Conservation (phyloP, 257 asterid species). For the Buddleja alternifolia region DNA sequence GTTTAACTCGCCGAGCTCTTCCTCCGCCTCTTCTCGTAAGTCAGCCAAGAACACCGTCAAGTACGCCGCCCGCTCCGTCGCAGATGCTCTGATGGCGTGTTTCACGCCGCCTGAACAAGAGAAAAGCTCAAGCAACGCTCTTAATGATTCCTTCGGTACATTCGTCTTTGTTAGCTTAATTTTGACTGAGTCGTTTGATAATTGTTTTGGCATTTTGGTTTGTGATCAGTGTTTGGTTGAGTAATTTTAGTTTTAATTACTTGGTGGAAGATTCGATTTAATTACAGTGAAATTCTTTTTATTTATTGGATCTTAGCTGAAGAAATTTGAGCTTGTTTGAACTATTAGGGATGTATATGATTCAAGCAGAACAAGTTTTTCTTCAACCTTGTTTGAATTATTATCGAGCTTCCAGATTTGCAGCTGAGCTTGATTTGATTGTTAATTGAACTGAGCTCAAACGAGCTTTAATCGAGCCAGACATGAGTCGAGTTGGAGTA, state of each 20-base stretch:
- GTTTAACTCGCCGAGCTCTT: conserved; percentile 41
- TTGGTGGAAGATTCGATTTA: background rate
- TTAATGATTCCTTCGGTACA: conserved; percentile 57
- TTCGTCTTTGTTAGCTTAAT: background rate
- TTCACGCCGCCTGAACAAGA: conserved; percentile 67
- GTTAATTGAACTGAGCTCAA: too few relatives aligned
- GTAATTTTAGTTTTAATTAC: background rate
- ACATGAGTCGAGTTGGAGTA: too few relatives aligned
- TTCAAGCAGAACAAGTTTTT: background rate
- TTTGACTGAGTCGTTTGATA: conserved; percentile 9
- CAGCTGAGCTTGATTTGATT: too few relatives aligned
- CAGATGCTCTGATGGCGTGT: conserved; percentile 60
- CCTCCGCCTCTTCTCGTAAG: conserved; percentile 49
- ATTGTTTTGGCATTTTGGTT: background rate
- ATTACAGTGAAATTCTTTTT: background rate
- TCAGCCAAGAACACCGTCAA: conserved; percentile 38
- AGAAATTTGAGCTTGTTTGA: background rate
- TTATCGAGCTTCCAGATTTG: too few relatives aligned
- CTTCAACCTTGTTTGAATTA: background rate
- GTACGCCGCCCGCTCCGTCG: conserved; percentile 55
- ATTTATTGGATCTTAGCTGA: conserved; percentile 22
- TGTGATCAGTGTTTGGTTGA: background rate
- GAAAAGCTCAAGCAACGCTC: conserved; percentile 30
- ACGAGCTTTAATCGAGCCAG: too few relatives aligned
- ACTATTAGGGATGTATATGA: background rate